Evolutionary conservation across 2,329 filamentous ascomycete genomes (phyloP).

Genomic region (Ophiostoma fasciatum): DNA sequence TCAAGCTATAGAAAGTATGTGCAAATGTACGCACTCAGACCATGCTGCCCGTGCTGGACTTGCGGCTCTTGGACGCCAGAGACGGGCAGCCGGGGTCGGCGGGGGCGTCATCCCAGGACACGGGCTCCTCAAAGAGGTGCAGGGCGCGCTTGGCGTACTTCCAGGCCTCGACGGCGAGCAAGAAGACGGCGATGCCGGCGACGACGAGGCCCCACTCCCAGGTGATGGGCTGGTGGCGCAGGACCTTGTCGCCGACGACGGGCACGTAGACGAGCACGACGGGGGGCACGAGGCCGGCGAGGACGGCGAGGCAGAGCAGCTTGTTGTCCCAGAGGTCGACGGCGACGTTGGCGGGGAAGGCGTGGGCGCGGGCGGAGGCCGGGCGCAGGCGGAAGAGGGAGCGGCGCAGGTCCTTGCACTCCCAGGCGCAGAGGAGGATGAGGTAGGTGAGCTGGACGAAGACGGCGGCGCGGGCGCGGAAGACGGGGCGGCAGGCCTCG

Average conservation of each 20-base stretch:
- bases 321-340: constrained; percentile 53
- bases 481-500: constrained; percentile 43
- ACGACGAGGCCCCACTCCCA: constrained; percentile 66
- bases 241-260: constrained; percentile 51
- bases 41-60: constrained; percentile 6
- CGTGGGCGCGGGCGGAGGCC: constrained; percentile 29
- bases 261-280: constrained; percentile 62
- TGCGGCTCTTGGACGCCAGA: constrained; percentile 4
- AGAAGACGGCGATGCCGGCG: constrained; percentile 47
- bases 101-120: too few relatives aligned
- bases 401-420: constrained; percentile 58
- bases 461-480: constrained; percentile 55
- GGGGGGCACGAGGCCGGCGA: constrained; percentile 44
- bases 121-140: constrained; percentile 32
- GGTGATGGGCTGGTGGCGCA: constrained; percentile 55
- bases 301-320: constrained; percentile 55
- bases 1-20: too few relatives aligned
- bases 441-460: constrained; percentile 63
- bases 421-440: constrained; percentile 62
- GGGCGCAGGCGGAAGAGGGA: constrained; percentile 55
- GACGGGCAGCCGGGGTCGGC: not conserved
- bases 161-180: constrained; percentile 55
- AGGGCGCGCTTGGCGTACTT: constrained; percentile 50
- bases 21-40: too few relatives aligned
- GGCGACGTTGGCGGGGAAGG: constrained; percentile 33